These are phyloP conservation scores for Abelmoschus esculentus DNA, from an alignment of 345 rosid species.

Conservation along the genomic window DNA sequence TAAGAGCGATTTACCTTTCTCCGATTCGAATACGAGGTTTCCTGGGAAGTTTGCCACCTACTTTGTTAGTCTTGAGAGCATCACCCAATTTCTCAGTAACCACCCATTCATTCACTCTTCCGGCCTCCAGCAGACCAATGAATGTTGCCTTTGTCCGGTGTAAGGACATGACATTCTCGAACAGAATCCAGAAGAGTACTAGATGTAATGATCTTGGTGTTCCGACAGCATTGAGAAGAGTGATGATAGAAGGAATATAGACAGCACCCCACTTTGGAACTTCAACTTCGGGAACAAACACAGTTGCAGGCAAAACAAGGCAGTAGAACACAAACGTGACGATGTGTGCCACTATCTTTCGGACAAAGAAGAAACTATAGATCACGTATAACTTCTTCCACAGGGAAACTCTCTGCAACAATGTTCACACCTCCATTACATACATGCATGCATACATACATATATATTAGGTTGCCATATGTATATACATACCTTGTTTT, in stretches of 20 bases:
- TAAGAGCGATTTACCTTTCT: slow-evolving; percentile 41
- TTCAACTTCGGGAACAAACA: slow-evolving; percentile 71
- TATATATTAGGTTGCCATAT: too few species aligned
- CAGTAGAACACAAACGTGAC: slow-evolving; percentile 86
- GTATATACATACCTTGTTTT: slow-evolving; percentile 32
- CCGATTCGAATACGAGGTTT: slow-evolving; percentile 44
- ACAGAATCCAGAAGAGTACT: slow-evolving; percentile 65
- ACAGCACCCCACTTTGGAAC: slow-evolving; percentile 89
- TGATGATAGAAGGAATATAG: slow-evolving; percentile 69
- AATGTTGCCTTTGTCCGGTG: slow-evolving; percentile 84
- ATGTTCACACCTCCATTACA: not conserved
- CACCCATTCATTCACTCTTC: slow-evolving; percentile 91
- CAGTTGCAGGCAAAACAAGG: slow-evolving; percentile 67
- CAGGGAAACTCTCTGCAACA: slow-evolving; percentile 50
- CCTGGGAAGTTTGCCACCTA: slow-evolving; percentile 28
- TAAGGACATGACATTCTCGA: slow-evolving; percentile 85
- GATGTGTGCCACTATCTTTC: slow-evolving; percentile 81
- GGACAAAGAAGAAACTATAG: slow-evolving; percentile 80
- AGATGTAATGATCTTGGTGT: slow-evolving; percentile 77
- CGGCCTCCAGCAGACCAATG: slow-evolving; percentile 72
- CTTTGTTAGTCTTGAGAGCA: slow-evolving; percentile 46
- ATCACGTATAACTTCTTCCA: slow-evolving; percentile 83
- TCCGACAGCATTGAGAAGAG: slow-evolving; percentile 72
- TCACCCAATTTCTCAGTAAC: slow-evolving; percentile 90
- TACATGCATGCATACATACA: too few species aligned